Base-by-base conservation (phyloP, 2,329 filamentous ascomycete genomes). In the Magnaporthales sp. region DNA sequence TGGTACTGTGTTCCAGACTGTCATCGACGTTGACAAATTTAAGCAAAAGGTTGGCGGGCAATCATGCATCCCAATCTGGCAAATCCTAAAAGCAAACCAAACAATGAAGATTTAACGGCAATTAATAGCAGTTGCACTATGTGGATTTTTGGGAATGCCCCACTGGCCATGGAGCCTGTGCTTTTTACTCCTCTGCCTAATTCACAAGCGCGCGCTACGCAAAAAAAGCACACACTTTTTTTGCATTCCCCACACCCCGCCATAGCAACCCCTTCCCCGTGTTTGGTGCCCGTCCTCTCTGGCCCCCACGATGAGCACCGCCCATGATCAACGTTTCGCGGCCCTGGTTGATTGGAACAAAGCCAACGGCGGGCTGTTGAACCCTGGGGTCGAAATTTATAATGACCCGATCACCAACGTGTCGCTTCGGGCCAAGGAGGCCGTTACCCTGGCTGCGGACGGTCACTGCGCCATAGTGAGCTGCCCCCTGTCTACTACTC, bases 321-420 rank as follows among this genome's bases (percentile, higher is more conserved):
- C 66, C 11, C 70, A 74, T 2, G 67, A 71, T 26, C 46, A 65
- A 4, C 72, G 71, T 1, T 75, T 78, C 51, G 62, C 71, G 2
- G 71, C 69, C 11, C 80, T 88, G 5, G 68, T 82, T n/a, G 67
- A 72, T 5, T 88, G 86, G 86, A 81, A 81, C 4, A 72, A 70
- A 27, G 70, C 73, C 0, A 76, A 82, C 67, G 81, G 83, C 7
- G 84, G 81, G 13, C 67, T 67, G 5, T 76, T 89, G 29, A 81
- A 88, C 70, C 79, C 80, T 0, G 74, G 77, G 0, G 77, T 88
- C 29, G 80, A 87, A 67, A 76, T 89, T 63, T 84, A 83, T 72
- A 71, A 80, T 2, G 81, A 87, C 68, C 70, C 79, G 1, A 67
- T 75, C 11, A 86, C 82, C 2, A 83, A 83, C 63, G 80, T 83